Base-by-base conservation (phyloP, 768 basidiomycete species). In the Boletellus emodensis region DNA sequence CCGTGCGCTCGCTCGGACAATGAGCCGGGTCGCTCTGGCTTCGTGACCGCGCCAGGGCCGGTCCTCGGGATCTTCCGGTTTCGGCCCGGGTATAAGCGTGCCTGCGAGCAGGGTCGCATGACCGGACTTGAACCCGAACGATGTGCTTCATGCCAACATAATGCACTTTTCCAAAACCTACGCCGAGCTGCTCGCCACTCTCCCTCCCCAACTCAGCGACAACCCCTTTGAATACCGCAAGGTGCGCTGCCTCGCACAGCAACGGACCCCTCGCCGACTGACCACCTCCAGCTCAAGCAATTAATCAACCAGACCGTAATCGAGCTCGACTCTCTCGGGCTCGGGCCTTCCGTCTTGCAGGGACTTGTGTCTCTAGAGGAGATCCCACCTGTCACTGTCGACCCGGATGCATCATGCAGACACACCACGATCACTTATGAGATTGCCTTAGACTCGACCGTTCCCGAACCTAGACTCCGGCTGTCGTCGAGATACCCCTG, bases 161-260 rank as follows among this genome's bases (percentile, higher is more conserved):
- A 89, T 90, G 87, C 86, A 87, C 64, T 89, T 85, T 64, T 78
- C 82, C 24, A 87, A 89, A 60, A 80, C 81, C 1, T 88, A 86
- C 65, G 47, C 78, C 6, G 76, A 84, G 53, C 66, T 86, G 10
- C 72, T 90, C 30, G 67, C 75, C 46, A 76, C 76, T 7, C 79
- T 94, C 12, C 91, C 93, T 0, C 80, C 83, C 33, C 89, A 92
- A 48, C 75, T 94, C 58, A 75, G 82, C 24, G 77, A 85, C 18
- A 86, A 83, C 63, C 84, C 89, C 1, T 86, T 96, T 48, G 83
- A 93, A 62, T 96, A 96, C 63, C 77, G 88, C 30, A 83, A 85
- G 74, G 90, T 88, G 49, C 24, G 51, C 7, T 17, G 32, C 11
- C 24, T 14, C n/a, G 6, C 10, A 13, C 6, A 17, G 6, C 15